These are phyloP conservation scores for Albophoma yamanashiensis DNA, from an alignment of 2,329 filamentous ascomycete species.

Conservation along the genomic window DNA sequence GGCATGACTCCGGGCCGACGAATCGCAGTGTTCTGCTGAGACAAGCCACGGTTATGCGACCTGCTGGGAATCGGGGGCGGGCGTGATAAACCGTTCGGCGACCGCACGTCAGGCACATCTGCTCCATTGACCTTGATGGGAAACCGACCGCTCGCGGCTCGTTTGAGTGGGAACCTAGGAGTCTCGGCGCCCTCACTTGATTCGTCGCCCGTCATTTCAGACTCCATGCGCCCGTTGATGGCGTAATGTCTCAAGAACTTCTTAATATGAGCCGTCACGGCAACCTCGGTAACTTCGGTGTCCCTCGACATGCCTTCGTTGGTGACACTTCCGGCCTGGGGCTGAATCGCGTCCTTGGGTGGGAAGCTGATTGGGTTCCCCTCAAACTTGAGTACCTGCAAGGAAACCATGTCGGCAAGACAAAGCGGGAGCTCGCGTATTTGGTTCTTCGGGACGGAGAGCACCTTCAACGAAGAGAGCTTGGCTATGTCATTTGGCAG, in stretches of 20 bases:
- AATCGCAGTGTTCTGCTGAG: slow-evolving; percentile 53
- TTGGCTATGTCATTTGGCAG: slow-evolving; percentile 73
- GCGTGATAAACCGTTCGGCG: slow-evolving; percentile 49
- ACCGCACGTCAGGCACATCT: slow-evolving; percentile 57
- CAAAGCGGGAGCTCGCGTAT: slow-evolving; percentile 77
- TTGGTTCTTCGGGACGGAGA: slow-evolving; percentile 78
- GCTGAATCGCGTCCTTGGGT: slow-evolving; percentile 56
- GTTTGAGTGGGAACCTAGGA: slow-evolving; percentile 57
- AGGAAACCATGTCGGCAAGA: slow-evolving; percentile 77
- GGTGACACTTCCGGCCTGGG: slow-evolving; percentile 42
- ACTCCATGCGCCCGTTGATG: slow-evolving; percentile 40
- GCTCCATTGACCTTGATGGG: slow-evolving; percentile 64
- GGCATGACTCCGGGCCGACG: slow-evolving; percentile 66
- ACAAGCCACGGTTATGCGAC: slow-evolving; percentile 70
- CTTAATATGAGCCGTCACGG: slow-evolving; percentile 51
- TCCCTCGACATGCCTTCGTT: slow-evolving; percentile 44
- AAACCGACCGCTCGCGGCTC: slow-evolving; percentile 53
- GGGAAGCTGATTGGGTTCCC: slow-evolving; percentile 81
- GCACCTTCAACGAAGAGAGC: slow-evolving; percentile 75
- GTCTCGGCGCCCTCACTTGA: slow-evolving; percentile 69
- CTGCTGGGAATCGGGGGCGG: slow-evolving; percentile 65
- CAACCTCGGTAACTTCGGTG: slow-evolving; percentile 51
- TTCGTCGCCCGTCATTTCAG: slow-evolving; percentile 48
- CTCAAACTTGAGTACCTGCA: slow-evolving; percentile 82
- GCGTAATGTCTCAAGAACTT: slow-evolving; percentile 45